Conservation (phyloP, 129 eudicot genomes). For the Scalesia atractyloides region DNA sequence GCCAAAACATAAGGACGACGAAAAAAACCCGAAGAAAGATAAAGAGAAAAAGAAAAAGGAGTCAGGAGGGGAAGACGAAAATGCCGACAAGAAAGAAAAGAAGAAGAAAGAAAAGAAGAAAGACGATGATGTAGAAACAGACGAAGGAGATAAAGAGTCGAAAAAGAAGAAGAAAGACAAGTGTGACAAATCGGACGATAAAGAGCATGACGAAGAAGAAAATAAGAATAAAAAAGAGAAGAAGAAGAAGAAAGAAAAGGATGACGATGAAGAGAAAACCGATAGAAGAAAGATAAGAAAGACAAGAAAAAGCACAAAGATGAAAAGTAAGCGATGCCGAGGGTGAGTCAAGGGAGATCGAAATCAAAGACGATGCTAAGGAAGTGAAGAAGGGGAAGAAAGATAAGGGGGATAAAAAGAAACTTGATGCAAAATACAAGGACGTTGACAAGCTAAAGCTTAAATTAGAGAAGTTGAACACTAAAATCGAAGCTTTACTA, state of each 20-base stretch:
- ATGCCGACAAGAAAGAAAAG: constrained; percentile 26
- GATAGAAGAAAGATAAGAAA: constrained; percentile 29
- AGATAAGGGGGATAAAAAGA: constrained; percentile 51
- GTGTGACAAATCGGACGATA: constrained; percentile 21
- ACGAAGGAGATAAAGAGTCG: constrained; percentile 31
- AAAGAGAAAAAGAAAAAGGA: constrained; percentile 26
- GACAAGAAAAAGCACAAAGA: constrained; percentile 27
- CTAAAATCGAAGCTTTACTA: constrained; percentile 59
- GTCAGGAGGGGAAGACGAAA: constrained; percentile 19
- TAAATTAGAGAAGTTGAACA: constrained; percentile 67
- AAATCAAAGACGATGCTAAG: constrained; percentile 38
- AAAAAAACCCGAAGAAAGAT: constrained; percentile 27
- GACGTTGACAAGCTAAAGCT: constrained; percentile 60
- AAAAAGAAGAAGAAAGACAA: constrained; percentile 28
- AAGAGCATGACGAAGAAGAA: constrained; percentile 29
- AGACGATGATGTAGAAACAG: constrained; percentile 21
- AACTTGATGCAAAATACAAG: constrained; percentile 42
- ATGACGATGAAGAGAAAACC: constrained; percentile 19
- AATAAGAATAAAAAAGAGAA: constrained; percentile 32
- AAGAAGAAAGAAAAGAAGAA: constrained; percentile 21
- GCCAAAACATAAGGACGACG: constrained; percentile 46
- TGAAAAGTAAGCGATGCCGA: constrained; percentile 19
- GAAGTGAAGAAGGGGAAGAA: constrained; percentile 40
- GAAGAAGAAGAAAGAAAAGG: constrained; percentile 11
- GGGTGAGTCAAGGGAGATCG: constrained; percentile 46